A percentile compares a stretch with the other conserved stretches of the same genome.
phyloP scores from a whole-genome alignment of 257 asterid species.

The Echium plantagineum region DNA sequence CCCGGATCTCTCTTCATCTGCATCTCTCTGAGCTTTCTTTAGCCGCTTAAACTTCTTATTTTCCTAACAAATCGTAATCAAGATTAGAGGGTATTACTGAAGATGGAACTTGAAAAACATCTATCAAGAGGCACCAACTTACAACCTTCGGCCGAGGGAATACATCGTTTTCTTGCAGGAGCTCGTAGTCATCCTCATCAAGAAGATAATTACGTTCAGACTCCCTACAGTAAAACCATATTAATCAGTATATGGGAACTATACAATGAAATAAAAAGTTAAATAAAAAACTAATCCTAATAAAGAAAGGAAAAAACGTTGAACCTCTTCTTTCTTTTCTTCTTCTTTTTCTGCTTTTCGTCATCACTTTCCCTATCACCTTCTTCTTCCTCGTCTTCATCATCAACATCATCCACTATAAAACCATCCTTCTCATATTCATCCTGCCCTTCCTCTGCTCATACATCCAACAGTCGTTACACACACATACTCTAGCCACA shows the following conservation, averaged over 20 bases:
- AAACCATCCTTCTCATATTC: constrained; percentile 92
- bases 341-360: constrained; percentile 73
- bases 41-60: constrained; percentile 79
- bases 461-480: not conserved
- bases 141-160: constrained; percentile 75
- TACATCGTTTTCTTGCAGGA: constrained; percentile 85
- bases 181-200: constrained; percentile 91
- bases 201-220: constrained; percentile 55
- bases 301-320: constrained; percentile 1
- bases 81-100: not conserved
- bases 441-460: constrained; percentile 78
- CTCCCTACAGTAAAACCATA: constrained; percentile 34
- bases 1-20: constrained; percentile 64
- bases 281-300: not conserved
- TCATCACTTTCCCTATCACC: constrained; percentile 67
- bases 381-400: constrained; percentile 58
- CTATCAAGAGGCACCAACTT: constrained; percentile 15
- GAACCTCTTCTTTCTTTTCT: constrained; percentile 79
- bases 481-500: too few species aligned
- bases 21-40: constrained; percentile 70
- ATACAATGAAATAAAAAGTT: not conserved
- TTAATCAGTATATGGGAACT: not conserved
- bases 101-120: not conserved
- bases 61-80: constrained; percentile 27
- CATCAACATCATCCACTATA: constrained; percentile 71